Evolutionary conservation across 148 eudicot genomes (phyloP), one percentile per base, ranked within the genome.

Genomic region (Amaranthus cruentus): DNA sequence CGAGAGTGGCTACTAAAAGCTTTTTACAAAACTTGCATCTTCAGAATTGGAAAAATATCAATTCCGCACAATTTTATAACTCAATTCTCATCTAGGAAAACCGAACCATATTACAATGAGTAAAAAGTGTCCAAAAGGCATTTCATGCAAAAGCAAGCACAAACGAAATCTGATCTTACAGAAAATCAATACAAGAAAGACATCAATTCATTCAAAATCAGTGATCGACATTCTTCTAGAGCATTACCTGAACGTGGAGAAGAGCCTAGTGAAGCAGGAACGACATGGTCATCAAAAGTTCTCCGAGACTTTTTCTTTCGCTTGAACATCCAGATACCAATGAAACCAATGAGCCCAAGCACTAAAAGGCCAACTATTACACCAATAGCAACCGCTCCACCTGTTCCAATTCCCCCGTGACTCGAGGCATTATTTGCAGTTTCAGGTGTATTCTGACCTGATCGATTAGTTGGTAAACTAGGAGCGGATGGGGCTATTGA

Each of bases 241-340:
- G 9, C 14, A 69, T 72, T 86, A 90, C 96, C 90, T 83, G 91
- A 83, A 60, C 78, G 80, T 50, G 91, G 90, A n/a, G 90, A 83
- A 69, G 90, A 83, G 9, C 75, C 83, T 62, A 68, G 57, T 12
- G 88, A 84, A 48, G 88, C 77, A 63, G 95, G 89, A 69, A 80
- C 66, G 70, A 83, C 62, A 71, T 83, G 75, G 56, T 82, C 83
- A 55, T 80, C 78, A 78, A 63, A 75, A 55, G 76, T 71, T 74
- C 83, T 75, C 62, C 81, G 73, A 61, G 42, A 55, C 76, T 72
- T 81, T 74, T 75, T 86, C 83, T 83, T 90, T 53, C 83, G 80
- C 84, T 84, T 86, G 60, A 63, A 73, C 66, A 85, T 3, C 58
- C 87, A 86, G 78, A 84, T 73, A 55, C 79, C 76, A 66, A 71